A percentile compares a stretch with the other conserved stretches of the same genome.
Evolutionary conservation across 768 basidiomycete genomes (phyloP).

Genomic region (Calocybe gangraenosa): DNA sequence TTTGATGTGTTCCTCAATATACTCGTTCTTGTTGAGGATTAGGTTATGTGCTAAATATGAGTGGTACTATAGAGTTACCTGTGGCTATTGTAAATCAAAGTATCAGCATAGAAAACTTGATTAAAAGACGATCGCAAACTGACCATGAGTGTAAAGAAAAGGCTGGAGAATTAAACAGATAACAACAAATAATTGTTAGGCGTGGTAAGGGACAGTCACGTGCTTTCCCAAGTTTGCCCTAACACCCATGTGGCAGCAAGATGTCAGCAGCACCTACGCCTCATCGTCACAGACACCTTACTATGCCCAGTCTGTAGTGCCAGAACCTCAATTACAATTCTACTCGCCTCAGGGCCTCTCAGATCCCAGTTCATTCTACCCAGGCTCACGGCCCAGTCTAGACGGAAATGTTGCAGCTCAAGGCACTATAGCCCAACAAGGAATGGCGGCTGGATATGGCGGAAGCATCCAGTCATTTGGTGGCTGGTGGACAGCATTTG

Average conservation of each 20-base stretch:
- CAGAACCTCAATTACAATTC: constrained; percentile 69
- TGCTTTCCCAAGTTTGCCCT: constrained; percentile 18
- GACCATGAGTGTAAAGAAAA: constrained; percentile 35
- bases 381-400: constrained; percentile 69
- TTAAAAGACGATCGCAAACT: not conserved
- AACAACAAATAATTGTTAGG: constrained; percentile 17
- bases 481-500: constrained; percentile 95
- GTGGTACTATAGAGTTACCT: constrained; percentile 37
- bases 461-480: constrained; percentile 73
- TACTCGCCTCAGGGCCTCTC: constrained; percentile 50
- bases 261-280: constrained; percentile 54
- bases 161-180: constrained; percentile 23
- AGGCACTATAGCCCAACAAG: constrained; percentile 43
- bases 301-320: constrained; percentile 48
- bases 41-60: not conserved
- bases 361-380: constrained; percentile 59
- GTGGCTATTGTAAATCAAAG: constrained; percentile 45
- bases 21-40: constrained; percentile 73
- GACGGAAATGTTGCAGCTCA: constrained; percentile 65
- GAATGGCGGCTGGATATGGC: constrained; percentile 48
- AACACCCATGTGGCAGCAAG: constrained; percentile 66
- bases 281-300: constrained; percentile 60
- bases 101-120: constrained; percentile 8
- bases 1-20: constrained; percentile 98
- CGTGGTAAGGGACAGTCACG: constrained; percentile 23